phyloP scores from a whole-genome alignment of 2,329 filamentous ascomycete genomes.

The Ophiostoma fasciatum region DNA sequence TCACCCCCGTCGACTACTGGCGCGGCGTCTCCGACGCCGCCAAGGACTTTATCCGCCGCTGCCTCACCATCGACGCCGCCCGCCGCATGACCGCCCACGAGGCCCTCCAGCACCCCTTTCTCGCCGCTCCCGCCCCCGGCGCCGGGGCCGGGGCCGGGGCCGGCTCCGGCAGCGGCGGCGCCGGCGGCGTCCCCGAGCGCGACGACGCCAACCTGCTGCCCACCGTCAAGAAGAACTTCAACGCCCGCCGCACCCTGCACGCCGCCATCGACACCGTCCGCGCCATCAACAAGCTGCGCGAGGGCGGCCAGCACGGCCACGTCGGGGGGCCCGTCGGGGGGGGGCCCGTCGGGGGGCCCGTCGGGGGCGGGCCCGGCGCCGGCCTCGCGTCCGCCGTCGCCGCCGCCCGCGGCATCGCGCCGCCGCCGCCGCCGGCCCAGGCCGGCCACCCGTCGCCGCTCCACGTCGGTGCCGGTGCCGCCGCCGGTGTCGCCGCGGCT shows the following conservation, averaged over 20 bases:
- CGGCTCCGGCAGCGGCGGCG: not conserved
- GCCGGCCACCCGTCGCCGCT: too few species aligned
- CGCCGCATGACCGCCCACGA: conserved; percentile 85
- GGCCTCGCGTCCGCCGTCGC: conserved; percentile 10
- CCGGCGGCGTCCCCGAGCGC: conserved; percentile 24
- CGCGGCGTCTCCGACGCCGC: conserved; percentile 74
- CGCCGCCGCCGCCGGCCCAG: too few species aligned
- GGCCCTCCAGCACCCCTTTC: conserved; percentile 51
- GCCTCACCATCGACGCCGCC: conserved; percentile 77
- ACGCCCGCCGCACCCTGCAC: conserved; percentile 51
- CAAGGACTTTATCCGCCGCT: conserved; percentile 83
- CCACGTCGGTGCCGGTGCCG: not conserved
- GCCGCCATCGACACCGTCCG: conserved; percentile 57
- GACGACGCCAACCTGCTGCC: conserved; percentile 47
- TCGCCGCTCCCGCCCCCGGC: conserved; percentile 31
- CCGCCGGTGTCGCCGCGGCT: conserved; percentile 26
- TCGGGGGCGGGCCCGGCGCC: too few species aligned
- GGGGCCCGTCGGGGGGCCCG: too few species aligned
- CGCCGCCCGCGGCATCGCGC: conserved; percentile 9
- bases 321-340: too few species aligned
- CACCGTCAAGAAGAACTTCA: conserved; percentile 62
- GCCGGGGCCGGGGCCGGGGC: not conserved
- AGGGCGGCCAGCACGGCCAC: conserved; percentile 24
- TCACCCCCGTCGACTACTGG: conserved; percentile 93
- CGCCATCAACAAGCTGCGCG: conserved; percentile 55